Evolutionary conservation across 2,329 filamentous ascomycete genomes (phyloP).

Genomic region (Aspergillus hiratsukae): DNA sequence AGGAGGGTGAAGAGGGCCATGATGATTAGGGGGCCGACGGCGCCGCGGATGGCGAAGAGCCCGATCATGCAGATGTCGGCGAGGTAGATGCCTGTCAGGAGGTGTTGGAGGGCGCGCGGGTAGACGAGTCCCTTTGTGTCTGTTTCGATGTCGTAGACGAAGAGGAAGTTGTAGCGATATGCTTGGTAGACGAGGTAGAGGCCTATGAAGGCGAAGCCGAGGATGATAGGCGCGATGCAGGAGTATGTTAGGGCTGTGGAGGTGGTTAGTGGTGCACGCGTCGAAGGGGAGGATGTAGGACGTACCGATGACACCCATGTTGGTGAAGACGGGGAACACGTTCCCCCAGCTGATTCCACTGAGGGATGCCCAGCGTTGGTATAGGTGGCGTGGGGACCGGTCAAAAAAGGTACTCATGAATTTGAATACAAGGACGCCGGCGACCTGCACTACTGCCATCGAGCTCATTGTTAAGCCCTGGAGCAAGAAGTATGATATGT

Average conservation of each 20-base stretch:
- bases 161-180: constrained; percentile 87
- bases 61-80: constrained; percentile 80
- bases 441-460: constrained; percentile 66
- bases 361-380: constrained; percentile 68
- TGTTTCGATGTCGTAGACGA: constrained; percentile 72
- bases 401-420: constrained; percentile 69
- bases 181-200: constrained; percentile 78
- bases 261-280: constrained; percentile 5
- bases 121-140: constrained; percentile 90
- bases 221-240: constrained; percentile 77
- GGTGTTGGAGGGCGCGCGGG: constrained; percentile 76
- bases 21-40: constrained; percentile 64
- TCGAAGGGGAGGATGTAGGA: constrained; percentile 5
- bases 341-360: constrained; percentile 80
- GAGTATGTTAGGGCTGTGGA: constrained; percentile 73
- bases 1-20: constrained; percentile 73
- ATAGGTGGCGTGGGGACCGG: constrained; percentile 67
- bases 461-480: constrained; percentile 78
- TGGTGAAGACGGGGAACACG: constrained; percentile 70
- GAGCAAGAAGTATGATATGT: constrained; percentile 90
- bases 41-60: constrained; percentile 66
- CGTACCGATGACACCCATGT: constrained; percentile 75
- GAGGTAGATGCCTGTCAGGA: constrained; percentile 79
- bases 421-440: constrained; percentile 67
- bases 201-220: constrained; percentile 75